Evolutionary conservation across 148 eudicot species (phyloP), one percentile per base, ranked within the genome.

Genomic region (Amaranthus palmeri): DNA sequence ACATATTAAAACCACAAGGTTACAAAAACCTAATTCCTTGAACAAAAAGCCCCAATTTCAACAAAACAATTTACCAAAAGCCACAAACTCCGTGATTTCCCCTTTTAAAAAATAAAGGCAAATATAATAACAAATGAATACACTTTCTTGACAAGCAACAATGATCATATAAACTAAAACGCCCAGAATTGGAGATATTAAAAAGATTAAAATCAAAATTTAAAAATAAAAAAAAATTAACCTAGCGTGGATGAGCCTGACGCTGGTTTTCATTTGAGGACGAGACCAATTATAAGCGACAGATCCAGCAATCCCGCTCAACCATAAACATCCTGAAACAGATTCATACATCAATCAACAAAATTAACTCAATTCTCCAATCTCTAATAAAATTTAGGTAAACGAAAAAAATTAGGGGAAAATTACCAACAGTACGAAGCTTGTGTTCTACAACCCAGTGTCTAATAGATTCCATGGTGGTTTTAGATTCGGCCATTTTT

Each of bases 271-370:
- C 96, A 90, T 90, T 68, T 83, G 82, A 8, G 96, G 93, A 41
- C 88, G 91, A 79, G 96, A 88, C 96, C 96, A 90, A 80, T 90
- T 90, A 73, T 90, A 88, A 2, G 92, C 96, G 41, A 90, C 57
- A 6, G 96, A 90, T 58, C 92, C 90, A 47, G 87, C 68, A 41
- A 90, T 81, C 48, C 90, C 96, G 63, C 89, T 85, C 65, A 85
- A 73, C 92, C 91, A 90, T 46, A 90, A 80, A 54, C 84, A 72
- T 75, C 92, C 96, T 88, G 79, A 14, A 64, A 17, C 58, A 17
- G 58, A 46, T 10, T 8, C n/a, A 41, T 12, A 4, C 43, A 41
- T 48, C 5, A 71, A 65, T 63, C 57, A 64, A 43, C 5, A 18
- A 18, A 36, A 11, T 9, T 5, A 46, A 36, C 1, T 17, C 11